A percentile compares a stretch with the other conserved stretches of the same genome.
Conservation (phyloP, 2,329 filamentous ascomycete genomes). For the Pezicula rhizophila region DNA sequence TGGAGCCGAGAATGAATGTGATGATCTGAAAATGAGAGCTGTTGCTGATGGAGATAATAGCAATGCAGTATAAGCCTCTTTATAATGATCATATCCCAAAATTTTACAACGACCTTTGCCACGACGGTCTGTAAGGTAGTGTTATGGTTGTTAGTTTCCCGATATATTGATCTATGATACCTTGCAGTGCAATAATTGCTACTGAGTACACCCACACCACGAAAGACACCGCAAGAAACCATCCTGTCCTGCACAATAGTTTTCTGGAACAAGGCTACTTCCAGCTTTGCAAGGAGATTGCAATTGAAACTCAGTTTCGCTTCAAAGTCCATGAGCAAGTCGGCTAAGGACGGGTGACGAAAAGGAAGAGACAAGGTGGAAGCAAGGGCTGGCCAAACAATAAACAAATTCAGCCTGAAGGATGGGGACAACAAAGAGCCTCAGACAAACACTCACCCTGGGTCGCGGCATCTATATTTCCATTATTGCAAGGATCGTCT, state of each 20-base stretch:
- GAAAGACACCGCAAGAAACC: not conserved
- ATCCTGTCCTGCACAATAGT: not conserved
- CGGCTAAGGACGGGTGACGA: not conserved
- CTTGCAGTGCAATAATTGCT: slow-evolving; percentile 6
- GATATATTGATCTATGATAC: slow-evolving; percentile 9
- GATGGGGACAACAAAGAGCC: too few species aligned
- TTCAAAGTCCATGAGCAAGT: not conserved
- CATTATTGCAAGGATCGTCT: too few species aligned
- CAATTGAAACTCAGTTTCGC: not conserved
- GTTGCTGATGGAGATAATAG: not conserved
- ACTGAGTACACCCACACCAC: slow-evolving; percentile 1
- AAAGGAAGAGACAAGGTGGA: not conserved
- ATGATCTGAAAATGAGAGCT: not conserved
- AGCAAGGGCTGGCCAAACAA: too few species aligned
- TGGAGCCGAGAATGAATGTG: not conserved
- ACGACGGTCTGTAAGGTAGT: not conserved
- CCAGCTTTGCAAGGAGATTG: not conserved
- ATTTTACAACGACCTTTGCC: not conserved
- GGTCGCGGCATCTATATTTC: too few species aligned
- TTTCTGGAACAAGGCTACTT: not conserved
- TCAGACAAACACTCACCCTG: too few species aligned
- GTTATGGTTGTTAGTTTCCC: slow-evolving; percentile 1
- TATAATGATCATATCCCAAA: not conserved
- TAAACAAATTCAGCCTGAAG: too few species aligned
- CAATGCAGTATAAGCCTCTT: slow-evolving; percentile 1